These are phyloP conservation scores for Aspergillus nidulans DNA, from an alignment of 495 filamentous ascomycete species.

Conservation along the genomic window DNA sequence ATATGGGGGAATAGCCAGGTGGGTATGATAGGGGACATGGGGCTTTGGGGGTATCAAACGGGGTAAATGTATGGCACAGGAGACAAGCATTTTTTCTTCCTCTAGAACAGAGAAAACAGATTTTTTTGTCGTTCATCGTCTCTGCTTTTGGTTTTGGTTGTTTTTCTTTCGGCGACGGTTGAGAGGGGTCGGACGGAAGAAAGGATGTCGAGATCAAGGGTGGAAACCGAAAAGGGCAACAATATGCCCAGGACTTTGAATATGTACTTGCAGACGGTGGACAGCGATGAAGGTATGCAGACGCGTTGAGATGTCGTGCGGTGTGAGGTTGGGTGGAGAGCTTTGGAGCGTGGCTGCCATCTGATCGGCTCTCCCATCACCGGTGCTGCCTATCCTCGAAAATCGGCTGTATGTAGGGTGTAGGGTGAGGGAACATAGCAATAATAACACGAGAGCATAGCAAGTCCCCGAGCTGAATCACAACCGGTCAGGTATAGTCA, in stretches of 20 bases:
- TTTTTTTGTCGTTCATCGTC: constrained; percentile 9
- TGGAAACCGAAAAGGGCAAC: constrained; percentile 17
- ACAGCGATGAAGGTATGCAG: not conserved
- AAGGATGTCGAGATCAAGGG: not conserved
- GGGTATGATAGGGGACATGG: not conserved
- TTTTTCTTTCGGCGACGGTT: constrained; percentile 4
- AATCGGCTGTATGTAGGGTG: not conserved
- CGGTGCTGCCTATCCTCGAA: constrained; percentile 3
- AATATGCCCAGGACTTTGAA: constrained; percentile 18
- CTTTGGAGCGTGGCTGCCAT: constrained; percentile 14
- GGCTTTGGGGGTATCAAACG: constrained; percentile 10
- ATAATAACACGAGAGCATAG: constrained; percentile 13
- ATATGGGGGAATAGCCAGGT: not conserved
- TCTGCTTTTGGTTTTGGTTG: constrained; percentile 12
- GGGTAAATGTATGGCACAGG: constrained; percentile 4
- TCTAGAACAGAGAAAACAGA: constrained; percentile 8
- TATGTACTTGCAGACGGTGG: not conserved
- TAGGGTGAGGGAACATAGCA: constrained; percentile 8
- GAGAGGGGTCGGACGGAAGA: not conserved
- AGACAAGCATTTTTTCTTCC: constrained; percentile 5
- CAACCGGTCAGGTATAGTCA: constrained; percentile 35
- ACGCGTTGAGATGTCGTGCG: constrained; percentile 1
- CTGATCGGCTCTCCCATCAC: constrained; percentile 13
- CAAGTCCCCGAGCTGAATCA: constrained; percentile 26
- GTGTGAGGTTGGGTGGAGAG: constrained; percentile 16